Base-by-base conservation (phyloP, 2,329 filamentous ascomycete genomes). In the Ophiostoma ulmi region DNA sequence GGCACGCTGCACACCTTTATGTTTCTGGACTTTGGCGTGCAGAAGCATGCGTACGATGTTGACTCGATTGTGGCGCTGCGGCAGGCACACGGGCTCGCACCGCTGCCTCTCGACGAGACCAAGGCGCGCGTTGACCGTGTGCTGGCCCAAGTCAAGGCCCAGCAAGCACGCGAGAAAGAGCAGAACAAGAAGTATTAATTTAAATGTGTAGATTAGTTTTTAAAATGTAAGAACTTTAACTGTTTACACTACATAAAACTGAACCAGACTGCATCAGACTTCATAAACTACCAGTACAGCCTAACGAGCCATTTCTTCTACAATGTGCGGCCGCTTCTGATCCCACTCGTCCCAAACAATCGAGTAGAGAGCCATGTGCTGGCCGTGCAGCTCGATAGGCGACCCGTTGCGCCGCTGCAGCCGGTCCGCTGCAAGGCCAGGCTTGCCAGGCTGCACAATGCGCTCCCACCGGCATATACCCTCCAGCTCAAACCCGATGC, bases 271-370 rank as follows among this genome's bases (percentile, higher is more conserved):
- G 3, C 31, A 31, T 31, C 17, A 35, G 22, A 48, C 17, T 67
- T 1, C 22, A 67, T 44, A 11, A 55, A 55, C n/a, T 5, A 35
- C n/a, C 13, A 36, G 14, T 36, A 5, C 10, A 63, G 20, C 35
- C 58, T 63, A 36, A 26, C 36, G 13, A 11, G 52, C 63, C 63
- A 65, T 65, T 20, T 39, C 36, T 2, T 36, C 63, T 1, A 39
- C 63, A 39, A 65, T 17, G 20, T 39, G 63, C 35, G 35, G 63
- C 35, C 63, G 63, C 63, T 65, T 65, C 63, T 65, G 63, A 4
- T 73, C 72, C 72, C 72, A 73, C 61, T 72, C 70, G 48, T 73
- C 72, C 72, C 72, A 73, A 13, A 72, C 72, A 20, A 73, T 64
- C 1, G 72, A 69, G 35, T 48, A 72, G 13, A 65, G 10, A 20